These are phyloP conservation scores for Ogataea paradorogensis DNA, from an alignment of 805 yeast genomes.

Conservation along the genomic window DNA sequence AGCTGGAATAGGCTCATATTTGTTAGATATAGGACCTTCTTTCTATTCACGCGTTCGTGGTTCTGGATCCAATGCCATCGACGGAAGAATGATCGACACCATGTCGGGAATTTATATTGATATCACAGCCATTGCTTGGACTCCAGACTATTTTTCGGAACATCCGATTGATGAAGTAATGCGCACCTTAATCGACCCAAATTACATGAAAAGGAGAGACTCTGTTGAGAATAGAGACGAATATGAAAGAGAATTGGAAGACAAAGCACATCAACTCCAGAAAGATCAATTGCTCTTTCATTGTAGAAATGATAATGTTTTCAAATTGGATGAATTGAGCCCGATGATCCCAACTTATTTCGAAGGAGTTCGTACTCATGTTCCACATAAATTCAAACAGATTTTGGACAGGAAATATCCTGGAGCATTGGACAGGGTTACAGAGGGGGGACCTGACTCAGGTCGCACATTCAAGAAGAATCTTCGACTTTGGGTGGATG, in stretches of 20 bases:
- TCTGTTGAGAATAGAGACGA: slow-evolving; percentile 13
- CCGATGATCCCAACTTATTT: slow-evolving; percentile 49
- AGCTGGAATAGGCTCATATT: slow-evolving; percentile 56
- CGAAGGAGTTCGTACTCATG: slow-evolving; percentile 54
- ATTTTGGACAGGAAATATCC: slow-evolving; percentile 51
- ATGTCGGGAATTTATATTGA: slow-evolving; percentile 65
- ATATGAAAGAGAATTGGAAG: slow-evolving; percentile 16
- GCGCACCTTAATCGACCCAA: slow-evolving; percentile 22
- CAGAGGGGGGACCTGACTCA: slow-evolving; percentile 38
- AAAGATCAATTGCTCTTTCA: slow-evolving; percentile 33
- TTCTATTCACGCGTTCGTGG: slow-evolving; percentile 50
- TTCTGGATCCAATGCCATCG: slow-evolving; percentile 56
- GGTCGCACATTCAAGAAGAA: slow-evolving; percentile 47
- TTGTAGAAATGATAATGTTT: slow-evolving; percentile 57
- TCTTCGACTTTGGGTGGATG: slow-evolving; percentile 54
- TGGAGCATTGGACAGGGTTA: slow-evolving; percentile 32
- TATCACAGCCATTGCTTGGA: slow-evolving; percentile 54
- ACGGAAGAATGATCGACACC: slow-evolving; percentile 64
- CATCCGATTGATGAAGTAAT: slow-evolving; percentile 16
- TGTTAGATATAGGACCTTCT: slow-evolving; percentile 45
- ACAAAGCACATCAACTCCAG: slow-evolving; percentile 22
- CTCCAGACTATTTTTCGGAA: slow-evolving; percentile 31
- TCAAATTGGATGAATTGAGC: slow-evolving; percentile 41
- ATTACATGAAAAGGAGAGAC: slow-evolving; percentile 14
- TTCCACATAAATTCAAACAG: slow-evolving; percentile 45